Evolutionary conservation across 371 early-diverging fungal genomes (phyloP).

Genomic region (Mucor circinelloides): DNA sequence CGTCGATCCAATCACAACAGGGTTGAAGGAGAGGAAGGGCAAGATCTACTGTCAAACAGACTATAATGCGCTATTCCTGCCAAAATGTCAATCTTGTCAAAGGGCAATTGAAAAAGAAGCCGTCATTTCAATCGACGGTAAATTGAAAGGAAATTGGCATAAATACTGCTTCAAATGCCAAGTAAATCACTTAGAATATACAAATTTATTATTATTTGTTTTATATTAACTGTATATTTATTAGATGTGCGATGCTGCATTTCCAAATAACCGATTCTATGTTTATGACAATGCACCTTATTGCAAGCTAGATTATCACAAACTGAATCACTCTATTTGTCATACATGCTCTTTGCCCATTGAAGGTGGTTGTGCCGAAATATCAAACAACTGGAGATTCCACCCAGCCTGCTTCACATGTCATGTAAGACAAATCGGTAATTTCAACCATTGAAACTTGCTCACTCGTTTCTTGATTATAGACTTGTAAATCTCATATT

Average conservation of each 20-base stretch:
- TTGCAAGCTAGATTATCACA: slow-evolving; percentile 81
- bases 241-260: slow-evolving; percentile 48
- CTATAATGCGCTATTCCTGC: slow-evolving; percentile 58
- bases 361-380: slow-evolving; percentile 84
- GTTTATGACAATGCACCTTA: slow-evolving; percentile 77
- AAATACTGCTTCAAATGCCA: slow-evolving; percentile 40
- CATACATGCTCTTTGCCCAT: slow-evolving; percentile 75
- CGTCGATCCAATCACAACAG: slow-evolving; percentile 66
- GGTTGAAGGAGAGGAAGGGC: slow-evolving; percentile 65
- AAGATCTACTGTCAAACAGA: slow-evolving; percentile 71
- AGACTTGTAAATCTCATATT: background rate
- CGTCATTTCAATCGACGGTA: slow-evolving; percentile 68
- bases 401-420: slow-evolving; percentile 47
- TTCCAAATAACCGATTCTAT: slow-evolving; percentile 84
- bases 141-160: slow-evolving; percentile 76
- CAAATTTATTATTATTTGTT: background rate
- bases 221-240: slow-evolving; percentile 15
- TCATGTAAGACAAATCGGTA: slow-evolving; percentile 13
- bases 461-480: background rate
- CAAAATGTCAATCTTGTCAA: slow-evolving; percentile 66
- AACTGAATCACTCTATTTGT: slow-evolving; percentile 78
- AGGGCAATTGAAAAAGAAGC: slow-evolving; percentile 69
- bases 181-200: slow-evolving; percentile 11
- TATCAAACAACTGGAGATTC: slow-evolving; percentile 62
- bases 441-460: background rate